Base-by-base conservation (phyloP, 129 eudicot genomes). In the Artemisia tridentata region DNA sequence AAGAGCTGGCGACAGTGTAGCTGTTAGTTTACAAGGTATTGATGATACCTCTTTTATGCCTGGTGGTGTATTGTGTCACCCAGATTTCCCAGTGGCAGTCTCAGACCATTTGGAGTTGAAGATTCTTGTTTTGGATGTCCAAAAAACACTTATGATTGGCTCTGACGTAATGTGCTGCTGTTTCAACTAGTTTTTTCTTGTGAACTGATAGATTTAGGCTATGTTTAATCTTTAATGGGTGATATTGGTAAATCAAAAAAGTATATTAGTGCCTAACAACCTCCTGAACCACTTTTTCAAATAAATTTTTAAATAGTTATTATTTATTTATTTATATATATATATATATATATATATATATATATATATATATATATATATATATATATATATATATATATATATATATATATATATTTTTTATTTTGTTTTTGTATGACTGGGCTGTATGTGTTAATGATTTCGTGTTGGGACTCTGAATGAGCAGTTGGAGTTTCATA, bases 21-120 rank as follows among this genome's bases (percentile, higher is more conserved):
- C 91, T 59, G 86, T 95, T 59, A 80, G 77, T 84, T 72, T 90
- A 67, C 99, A 87, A 81, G 93, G 91, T 20, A 72, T 95, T 63
- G 99, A 95, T 41, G 78, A 50, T n/a, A 85, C 66, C 69, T 75
- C 45, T 25, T 86, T 90, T 27, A 63, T 72, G 20, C 84, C 99
- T 50, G 99, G 99, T 8, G 95, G 91, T 58, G 99, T 95, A 17
- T 69, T 95, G 69, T 95, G 99, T 73, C 99, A 95, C 76, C 99
- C 99, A 2, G 91, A 88, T 82, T 95, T 85, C 72, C 97, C 99
- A 1, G 91, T 95, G 66, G 72, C 83, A 27, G 81, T 86, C 52
- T 64, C 97, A 19, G 74, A 81, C 49, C 99, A 63, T 69, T 77
- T 95, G 86, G 99, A 95, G 83, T 67, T 95, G 60, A 95, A 95